Percentiles rank a stretch among this genome's conserved stretches.
Conservation (phyloP, 495 filamentous ascomycete species). For the Aspergillus wentii region DNA sequence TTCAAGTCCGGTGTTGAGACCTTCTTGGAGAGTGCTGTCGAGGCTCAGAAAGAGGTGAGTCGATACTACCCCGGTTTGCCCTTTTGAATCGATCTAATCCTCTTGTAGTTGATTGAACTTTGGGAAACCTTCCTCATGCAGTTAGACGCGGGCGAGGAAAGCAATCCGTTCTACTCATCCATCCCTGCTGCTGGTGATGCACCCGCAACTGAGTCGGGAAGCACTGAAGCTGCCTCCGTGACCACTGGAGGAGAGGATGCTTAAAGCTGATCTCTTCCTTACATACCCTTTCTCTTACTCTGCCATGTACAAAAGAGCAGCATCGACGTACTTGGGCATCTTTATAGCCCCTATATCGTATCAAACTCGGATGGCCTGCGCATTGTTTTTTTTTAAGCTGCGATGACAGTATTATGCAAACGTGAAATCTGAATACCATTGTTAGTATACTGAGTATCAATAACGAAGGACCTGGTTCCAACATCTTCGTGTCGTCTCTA, state of each 20-base stretch:
- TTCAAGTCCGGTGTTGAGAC: conserved; percentile 98
- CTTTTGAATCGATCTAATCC: conserved; percentile 14
- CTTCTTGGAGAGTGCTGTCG: conserved; percentile 90
- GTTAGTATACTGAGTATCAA: conserved; percentile 10
- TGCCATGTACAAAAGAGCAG: conserved; percentile 14
- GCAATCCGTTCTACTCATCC: conserved; percentile 68
- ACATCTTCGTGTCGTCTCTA: no score
- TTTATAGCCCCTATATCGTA: not conserved
- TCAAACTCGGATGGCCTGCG: no score
- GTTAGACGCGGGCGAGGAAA: conserved; percentile 88
- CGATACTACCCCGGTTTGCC: not conserved
- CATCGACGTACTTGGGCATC: conserved; percentile 2
- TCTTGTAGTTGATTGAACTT: conserved; percentile 80
- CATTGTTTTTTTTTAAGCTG: not conserved
- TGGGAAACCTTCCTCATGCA: conserved; percentile 98
- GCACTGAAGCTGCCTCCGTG: conserved; percentile 23
- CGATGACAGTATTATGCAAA: conserved; percentile 4
- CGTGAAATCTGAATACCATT: conserved; percentile 9
- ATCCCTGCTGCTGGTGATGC: conserved; percentile 27
- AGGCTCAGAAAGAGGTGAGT: conserved; percentile 95
- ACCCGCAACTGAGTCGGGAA: conserved; percentile 13
- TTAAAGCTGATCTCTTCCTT: no score
- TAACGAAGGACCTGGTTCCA: no score
- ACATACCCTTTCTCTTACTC: conserved; percentile 1
- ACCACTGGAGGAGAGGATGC: conserved; percentile 32